These are phyloP conservation scores for Pontederia crassipes DNA, from an alignment of 176 grass and related monocot genomes.

Conservation along the genomic window DNA sequence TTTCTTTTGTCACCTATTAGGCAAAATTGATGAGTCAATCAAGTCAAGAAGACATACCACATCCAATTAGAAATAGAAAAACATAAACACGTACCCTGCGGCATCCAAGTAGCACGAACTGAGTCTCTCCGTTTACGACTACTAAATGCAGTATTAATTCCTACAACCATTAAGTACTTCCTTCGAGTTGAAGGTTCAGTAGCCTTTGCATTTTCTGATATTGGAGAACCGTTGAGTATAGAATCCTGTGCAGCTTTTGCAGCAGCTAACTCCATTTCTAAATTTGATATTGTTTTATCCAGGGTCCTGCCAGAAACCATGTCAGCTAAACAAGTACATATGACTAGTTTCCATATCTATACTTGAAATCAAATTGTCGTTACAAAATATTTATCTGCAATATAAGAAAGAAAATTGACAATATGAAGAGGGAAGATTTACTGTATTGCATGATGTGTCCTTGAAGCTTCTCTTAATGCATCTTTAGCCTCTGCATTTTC, in stretches of 20 bases:
- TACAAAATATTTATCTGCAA: not conserved
- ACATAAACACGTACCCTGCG: slow-evolving; percentile 41
- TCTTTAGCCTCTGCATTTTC: slow-evolving; percentile 10
- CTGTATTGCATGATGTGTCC: slow-evolving; percentile 9
- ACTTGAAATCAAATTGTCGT: not conserved
- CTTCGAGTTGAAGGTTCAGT: slow-evolving; percentile 37
- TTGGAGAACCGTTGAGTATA: slow-evolving; percentile 60
- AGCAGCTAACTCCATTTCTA: slow-evolving; percentile 82
- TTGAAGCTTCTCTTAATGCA: not conserved
- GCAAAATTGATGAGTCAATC: slow-evolving; percentile 1
- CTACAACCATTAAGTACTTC: slow-evolving; percentile 87
- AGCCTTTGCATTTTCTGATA: slow-evolving; percentile 57
- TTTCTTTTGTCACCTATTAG: slow-evolving; percentile 76
- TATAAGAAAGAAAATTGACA: not conserved
- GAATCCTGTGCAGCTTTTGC: slow-evolving; percentile 76
- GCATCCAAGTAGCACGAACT: slow-evolving; percentile 97
- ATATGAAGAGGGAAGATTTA: not conserved
- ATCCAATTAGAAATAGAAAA: not conserved
- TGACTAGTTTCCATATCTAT: too few species aligned
- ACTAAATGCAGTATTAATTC: slow-evolving; percentile 92
- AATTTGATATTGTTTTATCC: slow-evolving; percentile 29
- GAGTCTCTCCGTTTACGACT: slow-evolving; percentile 91
- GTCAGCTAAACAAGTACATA: too few species aligned
- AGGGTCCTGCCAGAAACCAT: not conserved
- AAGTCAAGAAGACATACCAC: not conserved